phyloP scores from a whole-genome alignment of 192 early-diverging fungal genomes.

The Kickxella alabastrina region DNA sequence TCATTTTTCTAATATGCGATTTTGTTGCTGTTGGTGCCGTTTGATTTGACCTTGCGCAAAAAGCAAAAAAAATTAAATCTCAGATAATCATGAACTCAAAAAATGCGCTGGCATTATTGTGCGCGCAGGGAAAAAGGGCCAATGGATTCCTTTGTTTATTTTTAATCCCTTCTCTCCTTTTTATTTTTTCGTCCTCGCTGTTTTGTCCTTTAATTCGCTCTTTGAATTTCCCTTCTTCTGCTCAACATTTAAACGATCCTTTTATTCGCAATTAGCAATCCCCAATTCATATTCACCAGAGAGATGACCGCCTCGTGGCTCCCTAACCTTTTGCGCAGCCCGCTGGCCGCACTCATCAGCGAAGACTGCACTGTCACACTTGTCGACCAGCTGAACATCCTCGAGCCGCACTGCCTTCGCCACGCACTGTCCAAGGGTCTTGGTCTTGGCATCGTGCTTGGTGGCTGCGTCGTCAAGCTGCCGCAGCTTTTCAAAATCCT shows the following conservation, averaged over 20 bases:
- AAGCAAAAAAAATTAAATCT: too few relatives aligned
- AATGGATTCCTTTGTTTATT: too few relatives aligned
- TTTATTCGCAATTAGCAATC: too few relatives aligned
- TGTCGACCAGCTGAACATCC: conserved; percentile 67
- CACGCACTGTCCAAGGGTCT: conserved; percentile 85
- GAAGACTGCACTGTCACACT: conserved; percentile 72
- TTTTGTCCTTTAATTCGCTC: not conserved
- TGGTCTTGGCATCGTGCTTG: conserved; percentile 89
- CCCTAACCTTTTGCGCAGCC: conserved; percentile 61
- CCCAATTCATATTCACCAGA: too few relatives aligned
- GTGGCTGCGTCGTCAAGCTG: conserved; percentile 89
- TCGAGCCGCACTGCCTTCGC: conserved; percentile 72
- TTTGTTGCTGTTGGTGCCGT: too few relatives aligned
- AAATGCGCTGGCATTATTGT: too few relatives aligned
- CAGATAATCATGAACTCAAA: too few relatives aligned
- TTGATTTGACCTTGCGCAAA: too few relatives aligned
- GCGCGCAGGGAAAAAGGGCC: too few relatives aligned
- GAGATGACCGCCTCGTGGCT: conserved; percentile 50
- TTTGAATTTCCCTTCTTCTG: not conserved
- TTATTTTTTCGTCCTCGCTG: not conserved
- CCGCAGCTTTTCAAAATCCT: conserved; percentile 95
- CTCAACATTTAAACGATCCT: not conserved
- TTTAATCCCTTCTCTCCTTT: not conserved
- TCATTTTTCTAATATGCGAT: not conserved
- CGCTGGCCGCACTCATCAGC: conserved; percentile 71